Percentiles rank a stretch among this genome's conserved stretches.
phyloP scores from a whole-genome alignment of 2,329 filamentous ascomycete genomes.

The Lasiodiplodia citricola region DNA sequence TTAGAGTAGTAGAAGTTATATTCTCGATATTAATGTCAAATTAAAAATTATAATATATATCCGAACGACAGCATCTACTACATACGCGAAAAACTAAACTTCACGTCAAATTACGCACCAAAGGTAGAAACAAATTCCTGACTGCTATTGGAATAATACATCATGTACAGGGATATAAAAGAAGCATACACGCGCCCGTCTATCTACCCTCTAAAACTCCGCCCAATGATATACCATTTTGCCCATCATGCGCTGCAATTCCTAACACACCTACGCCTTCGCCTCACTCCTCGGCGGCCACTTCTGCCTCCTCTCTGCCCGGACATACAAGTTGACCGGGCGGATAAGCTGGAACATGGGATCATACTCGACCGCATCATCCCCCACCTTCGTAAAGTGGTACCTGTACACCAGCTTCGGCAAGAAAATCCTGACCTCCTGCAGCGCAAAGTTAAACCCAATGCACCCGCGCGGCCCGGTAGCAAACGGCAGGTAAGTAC shows the following conservation, averaged over 20 bases:
- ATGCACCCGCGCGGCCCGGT: slow-evolving; percentile 64
- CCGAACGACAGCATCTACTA: too few relatives aligned
- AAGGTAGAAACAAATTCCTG: too few relatives aligned
- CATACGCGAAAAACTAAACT: too few relatives aligned
- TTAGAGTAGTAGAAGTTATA: too few relatives aligned
- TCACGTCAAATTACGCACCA: too few relatives aligned
- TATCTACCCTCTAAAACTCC: background rate
- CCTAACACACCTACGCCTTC: background rate
- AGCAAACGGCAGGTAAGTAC: slow-evolving; percentile 64
- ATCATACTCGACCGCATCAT: slow-evolving; percentile 62
- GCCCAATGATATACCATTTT: background rate
- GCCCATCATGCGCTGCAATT: background rate
- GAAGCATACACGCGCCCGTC: background rate
- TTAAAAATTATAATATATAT: too few relatives aligned
- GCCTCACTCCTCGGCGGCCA: slow-evolving; percentile 47
- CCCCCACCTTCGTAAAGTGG: slow-evolving; percentile 58
- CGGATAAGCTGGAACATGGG: slow-evolving; percentile 65
- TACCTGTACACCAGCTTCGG: slow-evolving; percentile 65
- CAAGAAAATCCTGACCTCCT: slow-evolving; percentile 65
- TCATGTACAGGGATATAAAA: background rate
- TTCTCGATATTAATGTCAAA: too few relatives aligned
- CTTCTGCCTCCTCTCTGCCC: slow-evolving; percentile 55
- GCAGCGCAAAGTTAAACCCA: slow-evolving; percentile 68
- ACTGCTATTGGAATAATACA: background rate
- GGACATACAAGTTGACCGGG: slow-evolving; percentile 61